A percentile compares a stretch with the other conserved stretches of the same genome.
Evolutionary conservation across 257 asterid genomes (phyloP).

Genomic region (Solanum acaule): DNA sequence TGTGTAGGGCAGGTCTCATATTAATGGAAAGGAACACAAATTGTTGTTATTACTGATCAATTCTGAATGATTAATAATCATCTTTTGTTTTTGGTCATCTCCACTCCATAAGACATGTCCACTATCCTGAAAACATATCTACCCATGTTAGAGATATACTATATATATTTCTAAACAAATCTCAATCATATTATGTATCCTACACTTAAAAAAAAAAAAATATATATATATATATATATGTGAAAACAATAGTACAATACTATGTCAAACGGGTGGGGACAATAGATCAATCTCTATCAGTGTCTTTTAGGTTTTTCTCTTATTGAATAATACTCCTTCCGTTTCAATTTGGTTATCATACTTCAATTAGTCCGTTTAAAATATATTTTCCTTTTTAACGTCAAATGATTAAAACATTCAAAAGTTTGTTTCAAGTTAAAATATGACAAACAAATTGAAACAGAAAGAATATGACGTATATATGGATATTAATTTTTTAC

Average conservation of each 20-base stretch:
- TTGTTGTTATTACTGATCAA: slow-evolving; percentile 17
- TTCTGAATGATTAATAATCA: slow-evolving; percentile 32
- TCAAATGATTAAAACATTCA: too few relatives aligned
- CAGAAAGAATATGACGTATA: background rate
- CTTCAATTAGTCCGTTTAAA: too few relatives aligned
- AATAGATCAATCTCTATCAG: background rate
- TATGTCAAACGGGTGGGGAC: background rate
- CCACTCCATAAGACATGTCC: slow-evolving; percentile 50
- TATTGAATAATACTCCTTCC: background rate
- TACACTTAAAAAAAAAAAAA: background rate
- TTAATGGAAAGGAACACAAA: slow-evolving; percentile 42
- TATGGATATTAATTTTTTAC: background rate
- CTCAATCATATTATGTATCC: background rate
- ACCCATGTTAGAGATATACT: background rate
- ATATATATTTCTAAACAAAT: background rate
- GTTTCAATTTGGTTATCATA: background rate
- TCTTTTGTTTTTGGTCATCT: slow-evolving; percentile 50
- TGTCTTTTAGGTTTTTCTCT: background rate
- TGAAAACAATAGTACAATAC: background rate
- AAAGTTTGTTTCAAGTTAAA: background rate
- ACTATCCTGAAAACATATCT: slow-evolving; percentile 34
- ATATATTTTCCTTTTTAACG: too few relatives aligned
- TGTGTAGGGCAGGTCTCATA: slow-evolving; percentile 18
- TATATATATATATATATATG: background rate
- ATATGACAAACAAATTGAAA: too few relatives aligned